Percentiles rank a stretch among this genome's conserved stretches.
Evolutionary conservation across 176 grass and related monocot genomes (phyloP).

Genomic region (Alloteropsis semialata): DNA sequence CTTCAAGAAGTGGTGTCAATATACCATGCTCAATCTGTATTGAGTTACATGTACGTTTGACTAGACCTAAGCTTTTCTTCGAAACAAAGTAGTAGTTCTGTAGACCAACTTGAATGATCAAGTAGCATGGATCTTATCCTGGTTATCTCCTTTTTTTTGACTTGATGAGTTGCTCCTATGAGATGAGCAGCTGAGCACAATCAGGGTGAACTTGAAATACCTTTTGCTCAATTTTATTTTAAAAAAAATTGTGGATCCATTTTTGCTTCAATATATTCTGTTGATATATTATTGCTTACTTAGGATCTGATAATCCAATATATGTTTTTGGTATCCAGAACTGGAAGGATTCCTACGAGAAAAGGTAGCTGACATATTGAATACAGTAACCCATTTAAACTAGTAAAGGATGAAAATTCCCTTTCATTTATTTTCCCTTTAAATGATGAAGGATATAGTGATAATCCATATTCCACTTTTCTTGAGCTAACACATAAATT

Average conservation of each 20-base stretch:
- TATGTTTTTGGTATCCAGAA: not conserved
- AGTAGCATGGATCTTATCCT: not conserved
- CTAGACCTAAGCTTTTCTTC: conserved; percentile 10
- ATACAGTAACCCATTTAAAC: not conserved
- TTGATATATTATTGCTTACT: not conserved
- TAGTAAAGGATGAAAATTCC: not conserved
- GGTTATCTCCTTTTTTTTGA: not conserved
- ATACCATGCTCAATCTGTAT: conserved; percentile 9
- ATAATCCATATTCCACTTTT: not conserved
- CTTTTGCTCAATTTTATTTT: not conserved
- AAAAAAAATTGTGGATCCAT: not conserved
- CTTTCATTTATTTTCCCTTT: not conserved
- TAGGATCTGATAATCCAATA: not conserved
- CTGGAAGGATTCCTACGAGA: not conserved
- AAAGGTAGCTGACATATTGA: not conserved
- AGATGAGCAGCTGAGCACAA: not conserved
- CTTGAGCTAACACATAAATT: not conserved
- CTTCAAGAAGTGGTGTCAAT: not conserved
- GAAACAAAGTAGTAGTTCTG: not conserved
- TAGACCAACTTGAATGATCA: not conserved
- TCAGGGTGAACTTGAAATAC: not conserved
- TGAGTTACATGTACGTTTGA: conserved; percentile 10
- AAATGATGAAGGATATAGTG: not conserved
- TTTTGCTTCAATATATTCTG: not conserved
- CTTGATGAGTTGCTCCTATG: not conserved